phyloP scores from a whole-genome alignment of 2,329 filamentous ascomycete species.

The Teratosphaeria gauchensis region DNA sequence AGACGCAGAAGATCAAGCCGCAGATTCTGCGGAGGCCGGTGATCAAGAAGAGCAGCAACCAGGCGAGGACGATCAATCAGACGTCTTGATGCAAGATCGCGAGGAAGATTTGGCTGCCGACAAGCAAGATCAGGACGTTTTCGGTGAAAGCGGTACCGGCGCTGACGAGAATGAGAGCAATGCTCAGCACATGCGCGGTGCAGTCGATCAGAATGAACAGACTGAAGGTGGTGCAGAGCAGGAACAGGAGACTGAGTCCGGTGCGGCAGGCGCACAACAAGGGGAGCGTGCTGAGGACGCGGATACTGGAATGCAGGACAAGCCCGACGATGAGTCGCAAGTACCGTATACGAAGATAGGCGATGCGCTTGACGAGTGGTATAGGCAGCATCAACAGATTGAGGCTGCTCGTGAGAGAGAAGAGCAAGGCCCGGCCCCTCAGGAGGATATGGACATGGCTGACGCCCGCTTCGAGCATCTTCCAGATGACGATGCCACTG shows the following conservation, averaged over 20 bases:
- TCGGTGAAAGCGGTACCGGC: slow-evolving; percentile 29
- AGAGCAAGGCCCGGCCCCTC: slow-evolving; percentile 46
- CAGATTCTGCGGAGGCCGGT: slow-evolving; percentile 30
- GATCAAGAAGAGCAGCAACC: slow-evolving; percentile 25
- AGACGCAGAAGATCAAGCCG: slow-evolving; percentile 25
- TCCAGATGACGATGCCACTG: slow-evolving; percentile 66
- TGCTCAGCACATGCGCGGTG: slow-evolving; percentile 35
- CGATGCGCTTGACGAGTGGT: slow-evolving; percentile 86
- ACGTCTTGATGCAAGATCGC: slow-evolving; percentile 19
- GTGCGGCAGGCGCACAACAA: slow-evolving; percentile 31
- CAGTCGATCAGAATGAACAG: slow-evolving; percentile 34
- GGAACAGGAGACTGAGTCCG: slow-evolving; percentile 25
- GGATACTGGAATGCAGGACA: slow-evolving; percentile 5
- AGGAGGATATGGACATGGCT: slow-evolving; percentile 56
- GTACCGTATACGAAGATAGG: slow-evolving; percentile 91
- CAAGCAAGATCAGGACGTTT: slow-evolving; percentile 35
- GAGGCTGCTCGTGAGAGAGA: neutral
- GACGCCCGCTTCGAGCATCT: slow-evolving; percentile 89
- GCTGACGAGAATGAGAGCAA: slow-evolving; percentile 24
- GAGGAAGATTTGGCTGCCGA: slow-evolving; percentile 29
- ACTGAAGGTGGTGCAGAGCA: slow-evolving; percentile 24
- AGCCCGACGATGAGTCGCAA: slow-evolving; percentile 12
- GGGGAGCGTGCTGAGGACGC: slow-evolving; percentile 3
- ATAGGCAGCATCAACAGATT: slow-evolving; percentile 79
- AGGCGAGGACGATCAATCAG: slow-evolving; percentile 32